Conservation (phyloP, 305 asterid genomes). For the Salvia sclarea region DNA sequence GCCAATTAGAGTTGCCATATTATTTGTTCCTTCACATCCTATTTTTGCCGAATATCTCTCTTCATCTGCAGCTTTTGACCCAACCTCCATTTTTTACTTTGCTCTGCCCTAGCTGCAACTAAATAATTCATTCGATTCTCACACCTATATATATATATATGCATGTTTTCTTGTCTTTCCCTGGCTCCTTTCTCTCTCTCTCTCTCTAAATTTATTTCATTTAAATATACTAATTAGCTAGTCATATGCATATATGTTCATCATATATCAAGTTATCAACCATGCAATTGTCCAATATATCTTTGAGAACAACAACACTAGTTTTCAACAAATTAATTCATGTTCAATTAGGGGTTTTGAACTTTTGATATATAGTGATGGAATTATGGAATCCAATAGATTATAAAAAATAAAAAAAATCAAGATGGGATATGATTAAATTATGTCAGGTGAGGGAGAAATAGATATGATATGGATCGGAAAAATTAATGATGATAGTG, state of each 20-base stretch:
- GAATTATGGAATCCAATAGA: no score
- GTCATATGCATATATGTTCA: no score
- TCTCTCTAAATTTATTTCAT: not conserved
- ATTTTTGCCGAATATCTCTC: slow-evolving; percentile 32
- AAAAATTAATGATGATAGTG: not conserved
- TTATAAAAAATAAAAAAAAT: no score
- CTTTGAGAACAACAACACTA: not conserved
- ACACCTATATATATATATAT: not conserved
- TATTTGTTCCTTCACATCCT: slow-evolving; percentile 37
- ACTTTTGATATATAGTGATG: no score
- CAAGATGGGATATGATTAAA: not conserved
- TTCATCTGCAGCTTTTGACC: slow-evolving; percentile 38
- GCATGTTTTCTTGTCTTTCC: slow-evolving; percentile 31
- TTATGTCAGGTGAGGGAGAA: not conserved
- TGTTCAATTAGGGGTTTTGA: no score
- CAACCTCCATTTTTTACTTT: not conserved
- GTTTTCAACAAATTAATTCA: no score
- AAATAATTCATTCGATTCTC: slow-evolving; percentile 21
- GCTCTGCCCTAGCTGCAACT: no score
- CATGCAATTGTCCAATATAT: not conserved
- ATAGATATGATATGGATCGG: not conserved
- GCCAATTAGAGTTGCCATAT: slow-evolving; percentile 40
- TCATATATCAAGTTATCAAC: not conserved
- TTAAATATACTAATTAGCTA: not conserved
- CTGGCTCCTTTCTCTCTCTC: no score